Percentiles rank a stretch among this genome's conserved stretches.
Conservation (phyloP, 2,329 filamentous ascomycete genomes). For the Trichoderma koningiopsis region DNA sequence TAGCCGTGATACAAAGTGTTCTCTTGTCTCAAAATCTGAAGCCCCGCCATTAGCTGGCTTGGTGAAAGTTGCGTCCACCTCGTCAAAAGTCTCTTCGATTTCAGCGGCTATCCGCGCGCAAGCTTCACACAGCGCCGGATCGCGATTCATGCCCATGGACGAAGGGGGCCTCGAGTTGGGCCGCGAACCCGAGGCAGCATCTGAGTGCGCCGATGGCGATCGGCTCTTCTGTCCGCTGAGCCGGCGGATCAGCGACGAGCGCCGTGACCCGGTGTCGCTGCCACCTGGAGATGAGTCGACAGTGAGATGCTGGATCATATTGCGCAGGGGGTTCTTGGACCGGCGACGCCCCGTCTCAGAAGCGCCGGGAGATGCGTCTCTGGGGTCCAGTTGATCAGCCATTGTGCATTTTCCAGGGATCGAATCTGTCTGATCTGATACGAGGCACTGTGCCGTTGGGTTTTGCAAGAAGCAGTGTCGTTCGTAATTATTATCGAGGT, state of each 20-base stretch:
- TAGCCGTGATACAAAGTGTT: conserved; percentile 36
- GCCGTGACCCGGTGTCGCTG: conserved; percentile 35
- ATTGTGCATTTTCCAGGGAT: conserved; percentile 28
- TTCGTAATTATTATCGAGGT: not conserved
- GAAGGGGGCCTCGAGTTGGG: conserved; percentile 29
- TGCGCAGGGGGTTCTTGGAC: conserved; percentile 41
- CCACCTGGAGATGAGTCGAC: conserved; percentile 36
- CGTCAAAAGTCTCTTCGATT: conserved; percentile 39
- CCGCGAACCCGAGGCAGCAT: conserved; percentile 29
- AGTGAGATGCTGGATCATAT: conserved; percentile 44
- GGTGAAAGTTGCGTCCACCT: conserved; percentile 37
- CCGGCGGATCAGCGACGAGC: conserved; percentile 40
- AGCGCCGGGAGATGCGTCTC: conserved; percentile 30
- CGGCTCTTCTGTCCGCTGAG: conserved; percentile 42
- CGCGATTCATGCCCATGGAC: conserved; percentile 30
- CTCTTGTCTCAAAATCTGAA: conserved; percentile 38
- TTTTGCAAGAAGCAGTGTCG: not conserved
- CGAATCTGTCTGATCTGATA: not conserved
- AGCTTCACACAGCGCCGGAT: conserved; percentile 37
- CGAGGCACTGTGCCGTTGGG: conserved; percentile 7
- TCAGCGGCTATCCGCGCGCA: conserved; percentile 40
- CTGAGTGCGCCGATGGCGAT: conserved; percentile 41
- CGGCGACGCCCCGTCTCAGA: conserved; percentile 36
- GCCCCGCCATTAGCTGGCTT: conserved; percentile 35
- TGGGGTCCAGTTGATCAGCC: conserved; percentile 36